Base-by-base conservation (phyloP, 768 basidiomycete species). In the Russula compacta region DNA sequence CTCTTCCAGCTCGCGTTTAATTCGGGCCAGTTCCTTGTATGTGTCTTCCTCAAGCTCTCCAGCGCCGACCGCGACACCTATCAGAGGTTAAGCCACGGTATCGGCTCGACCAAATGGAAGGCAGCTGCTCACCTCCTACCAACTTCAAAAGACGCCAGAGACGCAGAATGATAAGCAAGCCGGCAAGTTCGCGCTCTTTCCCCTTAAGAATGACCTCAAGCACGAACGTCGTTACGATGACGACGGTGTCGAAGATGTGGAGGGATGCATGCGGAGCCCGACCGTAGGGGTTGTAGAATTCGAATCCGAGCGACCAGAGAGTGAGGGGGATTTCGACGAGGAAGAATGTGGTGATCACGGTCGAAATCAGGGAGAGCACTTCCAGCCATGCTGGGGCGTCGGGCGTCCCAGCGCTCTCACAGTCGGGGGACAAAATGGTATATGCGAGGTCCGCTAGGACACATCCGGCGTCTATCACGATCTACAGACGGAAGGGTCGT, bases 101-200 rank as follows among this genome's bases (percentile, higher is more conserved):
- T 35, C 15, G 9, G 14, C 47, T 9, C 21, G 10, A 40, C n/a
- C 35, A 35, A 47, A 14, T n/a, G 7, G 12, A 7, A 38, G 2
- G 5, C 6, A 19, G 29, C 29, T 6, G 54, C 72, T 68, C 59
- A 81, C 80, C 81, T 71, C 80, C 80, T 10, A 89, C 83, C 12
- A 92, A 76, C 69, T 91, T 89, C 29, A 92, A 80, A 36, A 92
- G 74, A 29, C 90, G 79, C 90, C 91, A 91, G 14, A 92, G 71
- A 71, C 90, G 89, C 33, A 92, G 74, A 19, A 87, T 73, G 44
- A 92, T 78, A 38, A 92, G 79, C 29, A 92, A 73, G 6, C 78
- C 81, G 1, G 84, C 86, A 21, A 92, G 77, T 67, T 92, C 87
- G 61, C 82, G 74, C 68, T 87, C 86, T 55, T 74, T 78, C 2